Base-by-base conservation (phyloP, 306 rosid genomes). In the Oxytropis ochrocephala region DNA sequence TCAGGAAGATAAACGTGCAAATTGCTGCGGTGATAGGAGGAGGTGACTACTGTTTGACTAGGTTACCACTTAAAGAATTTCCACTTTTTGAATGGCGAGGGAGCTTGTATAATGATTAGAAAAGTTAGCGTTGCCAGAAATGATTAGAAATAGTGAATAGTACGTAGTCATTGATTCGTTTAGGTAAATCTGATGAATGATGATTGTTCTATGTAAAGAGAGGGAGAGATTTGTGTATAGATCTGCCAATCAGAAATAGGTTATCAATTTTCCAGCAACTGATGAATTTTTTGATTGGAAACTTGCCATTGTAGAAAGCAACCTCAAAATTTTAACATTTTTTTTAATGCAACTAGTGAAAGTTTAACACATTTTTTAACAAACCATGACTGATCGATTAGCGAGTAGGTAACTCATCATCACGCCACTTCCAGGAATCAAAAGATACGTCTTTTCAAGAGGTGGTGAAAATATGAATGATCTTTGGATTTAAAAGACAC, bases 1-100 rank as follows among this genome's bases (percentile, higher is more conserved):
- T 79, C 83, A 86, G 69, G 93, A 87, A 73, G 85, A 79, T 51
- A 85, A 78, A 38, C 80, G 87, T 8, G 84, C 95, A 17, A 71
- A 75, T 70, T 95, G 99, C 81, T 95, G 99, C 56, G 90, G 94
- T 59, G 82, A 79, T 42, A 54, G 87, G 63, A n/a, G n/a, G n/a
- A 63, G 76, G 67, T 79, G 81, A 78, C 78, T 74, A 67, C 61
- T 57, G 9, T 61, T 67, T 74, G 21, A 76, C 69, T 57, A n/a
- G 32, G 19, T 42, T 64, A 7, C 71, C 67, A 64, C 68, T 36
- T 76, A 60, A 44, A 50, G 48, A 71, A 57, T 43, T 30, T 49
- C 47, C 82, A 64, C 64, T 39, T 80, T 73, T 63, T 53, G 32
- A 32, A 36, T 64, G 44, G 47, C 5, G 39, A 12, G 35, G 21